Evolutionary conservation across 345 rosid species (phyloP), one percentile per base, ranked within the genome.

Genomic region (Luvunga scandens): DNA sequence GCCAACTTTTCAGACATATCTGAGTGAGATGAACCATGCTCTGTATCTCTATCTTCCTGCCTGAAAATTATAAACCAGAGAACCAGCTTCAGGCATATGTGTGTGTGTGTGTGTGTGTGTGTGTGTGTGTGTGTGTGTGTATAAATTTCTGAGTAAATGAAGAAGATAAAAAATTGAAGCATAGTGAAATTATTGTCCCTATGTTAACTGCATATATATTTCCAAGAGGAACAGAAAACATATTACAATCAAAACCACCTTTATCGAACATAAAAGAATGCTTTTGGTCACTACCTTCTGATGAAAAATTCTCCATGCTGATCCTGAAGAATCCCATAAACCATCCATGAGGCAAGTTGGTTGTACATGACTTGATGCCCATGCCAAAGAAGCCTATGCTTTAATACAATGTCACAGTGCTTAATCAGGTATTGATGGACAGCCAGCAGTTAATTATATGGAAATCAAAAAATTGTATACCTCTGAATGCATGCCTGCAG

Each of bases 261-360:
- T 50, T 14, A 6, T 27, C n/a, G 1, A 14, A 6, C 4, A 68
- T 57, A 76, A 55, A 50, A 31, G 27, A 33, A 50, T 66, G 63
- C 0, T 19, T 72, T 31, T 45, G 50, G 42, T 14, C 61, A 69
- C 60, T 84, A 94, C 99, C 97, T 92, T 87, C 89, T 83, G 59
- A 94, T 88, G 81, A 93, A 92, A 87, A 95, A 94, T 83, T 95
- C 99, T 76, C 86, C 90, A 85, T 93, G 93, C 81, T 92, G 94
- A 83, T 93, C 99, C 84, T 95, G 99, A 81, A 92, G 94, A 86
- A 95, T 93, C 77, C 99, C 99, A 85, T 93, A 94, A 71, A 95
- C 91, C 95, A 92, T 89, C 99, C 98, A 93, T 74, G 98, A 89
- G 0, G 97, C 97, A 75, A 95, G 98, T 78, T 94, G 99, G 85